Conservation (phyloP, 2,329 filamentous ascomycete species). For the Monilinia polystroma region DNA sequence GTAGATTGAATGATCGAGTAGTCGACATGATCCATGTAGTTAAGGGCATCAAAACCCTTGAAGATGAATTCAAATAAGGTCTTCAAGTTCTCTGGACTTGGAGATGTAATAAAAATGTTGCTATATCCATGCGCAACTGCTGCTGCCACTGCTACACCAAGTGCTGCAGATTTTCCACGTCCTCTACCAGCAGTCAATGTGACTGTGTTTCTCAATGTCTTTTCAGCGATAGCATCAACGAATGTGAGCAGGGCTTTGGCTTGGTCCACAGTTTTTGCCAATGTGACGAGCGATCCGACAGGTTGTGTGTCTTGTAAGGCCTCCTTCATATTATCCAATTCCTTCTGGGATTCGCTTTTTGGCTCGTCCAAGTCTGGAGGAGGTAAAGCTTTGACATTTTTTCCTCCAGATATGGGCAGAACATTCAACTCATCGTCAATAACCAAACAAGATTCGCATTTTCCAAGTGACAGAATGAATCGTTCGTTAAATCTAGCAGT, state of each 20-base stretch:
- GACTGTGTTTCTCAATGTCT: constrained; percentile 90
- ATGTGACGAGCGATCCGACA: constrained; percentile 76
- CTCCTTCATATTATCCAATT: constrained; percentile 85
- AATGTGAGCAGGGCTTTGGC: constrained; percentile 97
- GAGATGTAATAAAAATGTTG: constrained; percentile 98
- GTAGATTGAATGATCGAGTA: constrained; percentile 98
- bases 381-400: constrained; percentile 79
- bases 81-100: constrained; percentile 96
- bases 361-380: constrained; percentile 71
- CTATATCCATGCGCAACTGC: constrained; percentile 96
- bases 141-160: constrained; percentile 91
- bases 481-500: constrained; percentile 96
- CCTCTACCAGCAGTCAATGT: constrained; percentile 91
- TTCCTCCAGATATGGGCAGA: constrained; percentile 91
- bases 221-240: constrained; percentile 93
- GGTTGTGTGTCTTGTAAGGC: constrained; percentile 81
- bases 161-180: constrained; percentile 92
- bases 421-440: constrained; percentile 98
- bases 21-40: constrained; percentile 91
- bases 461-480: constrained; percentile 92
- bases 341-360: constrained; percentile 68
- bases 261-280: constrained; percentile 91
- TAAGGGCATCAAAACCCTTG: constrained; percentile 93
- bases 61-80: constrained; percentile 98
- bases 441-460: constrained; percentile 90